Evolutionary conservation across 768 basidiomycete genomes (phyloP).

Genomic region (Ephemerocybe angulata): DNA sequence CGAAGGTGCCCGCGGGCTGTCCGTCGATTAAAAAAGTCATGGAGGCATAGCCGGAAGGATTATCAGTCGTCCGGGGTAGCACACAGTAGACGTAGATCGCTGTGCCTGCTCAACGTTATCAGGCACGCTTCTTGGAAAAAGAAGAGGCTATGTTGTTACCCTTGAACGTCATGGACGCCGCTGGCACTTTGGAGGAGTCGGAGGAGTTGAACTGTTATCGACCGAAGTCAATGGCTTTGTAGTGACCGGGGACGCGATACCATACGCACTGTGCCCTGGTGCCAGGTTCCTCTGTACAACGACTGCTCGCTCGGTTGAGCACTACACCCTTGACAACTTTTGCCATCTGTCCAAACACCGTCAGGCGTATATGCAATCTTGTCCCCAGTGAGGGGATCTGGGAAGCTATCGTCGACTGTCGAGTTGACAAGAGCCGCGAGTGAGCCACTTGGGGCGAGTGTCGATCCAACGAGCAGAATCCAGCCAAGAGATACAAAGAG

Average conservation of each 20-base stretch:
- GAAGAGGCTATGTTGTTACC: too few relatives aligned
- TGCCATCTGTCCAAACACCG: constrained; percentile 29
- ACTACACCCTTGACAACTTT: constrained; percentile 23
- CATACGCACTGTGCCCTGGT: constrained; percentile 24
- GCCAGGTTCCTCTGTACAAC: constrained; percentile 30
- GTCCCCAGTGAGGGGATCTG: constrained; percentile 27
- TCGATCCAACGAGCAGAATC: neutral
- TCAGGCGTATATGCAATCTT: constrained; percentile 30
- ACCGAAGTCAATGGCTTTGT: neutral
- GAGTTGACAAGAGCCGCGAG: constrained; percentile 27
- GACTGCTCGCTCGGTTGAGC: constrained; percentile 19
- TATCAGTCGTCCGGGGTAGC: constrained; percentile 21
- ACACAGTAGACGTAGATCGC: constrained; percentile 43
- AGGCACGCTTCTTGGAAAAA: neutral
- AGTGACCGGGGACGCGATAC: neutral
- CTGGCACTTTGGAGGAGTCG: neutral
- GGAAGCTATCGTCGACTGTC: constrained; percentile 40
- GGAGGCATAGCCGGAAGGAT: constrained; percentile 28
- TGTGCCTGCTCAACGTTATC: too few relatives aligned
- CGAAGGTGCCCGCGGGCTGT: constrained; percentile 26
- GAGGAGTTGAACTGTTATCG: too few relatives aligned
- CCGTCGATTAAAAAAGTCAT: constrained; percentile 38
- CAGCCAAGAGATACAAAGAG: neutral
- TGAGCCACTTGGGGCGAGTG: too few relatives aligned
- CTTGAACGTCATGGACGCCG: neutral